A percentile compares a stretch with the other conserved stretches of the same genome.
Evolutionary conservation across 2,329 filamentous ascomycete genomes (phyloP).

Genomic region (Epichloe elymi): DNA sequence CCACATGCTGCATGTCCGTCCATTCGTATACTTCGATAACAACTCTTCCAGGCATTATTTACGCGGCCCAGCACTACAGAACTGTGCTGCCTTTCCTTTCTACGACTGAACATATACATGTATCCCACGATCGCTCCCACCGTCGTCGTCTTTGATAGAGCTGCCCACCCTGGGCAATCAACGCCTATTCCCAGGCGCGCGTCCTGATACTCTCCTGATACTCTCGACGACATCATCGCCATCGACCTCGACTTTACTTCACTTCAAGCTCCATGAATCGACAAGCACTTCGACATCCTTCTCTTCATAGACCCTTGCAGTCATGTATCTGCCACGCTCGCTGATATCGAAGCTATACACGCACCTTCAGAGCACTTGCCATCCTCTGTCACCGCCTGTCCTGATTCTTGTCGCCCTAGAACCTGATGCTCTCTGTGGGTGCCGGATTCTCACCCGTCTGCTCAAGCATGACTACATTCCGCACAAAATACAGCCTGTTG

Average conservation of each 20-base stretch:
- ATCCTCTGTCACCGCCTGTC: conserved; percentile 83
- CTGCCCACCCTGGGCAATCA: neutral
- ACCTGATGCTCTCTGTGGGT: conserved; percentile 89
- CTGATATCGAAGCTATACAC: conserved; percentile 85
- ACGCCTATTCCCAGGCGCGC: neutral
- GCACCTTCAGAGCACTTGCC: conserved; percentile 73
- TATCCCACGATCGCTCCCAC: neutral
- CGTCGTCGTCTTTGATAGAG: neutral
- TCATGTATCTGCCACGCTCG: conserved; percentile 88
- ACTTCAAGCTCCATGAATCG: conserved; percentile 14
- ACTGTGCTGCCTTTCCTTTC: neutral
- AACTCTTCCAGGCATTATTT: neutral
- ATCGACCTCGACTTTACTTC: conserved; percentile 5
- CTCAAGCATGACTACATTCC: conserved; percentile 95
- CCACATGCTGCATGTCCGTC: neutral
- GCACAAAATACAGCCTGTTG: conserved; percentile 91
- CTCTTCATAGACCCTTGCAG: conserved; percentile 18
- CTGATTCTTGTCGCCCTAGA: conserved; percentile 87
- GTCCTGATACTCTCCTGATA: neutral
- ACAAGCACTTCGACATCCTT: conserved; percentile 7
- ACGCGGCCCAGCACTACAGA: neutral
- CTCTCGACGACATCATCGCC: conserved; percentile 4
- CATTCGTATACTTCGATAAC: neutral
- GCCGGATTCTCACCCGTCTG: conserved; percentile 83
- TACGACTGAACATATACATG: neutral